phyloP scores from a whole-genome alignment of 2,329 filamentous ascomycete species.

The Leptographium radiaticola region DNA sequence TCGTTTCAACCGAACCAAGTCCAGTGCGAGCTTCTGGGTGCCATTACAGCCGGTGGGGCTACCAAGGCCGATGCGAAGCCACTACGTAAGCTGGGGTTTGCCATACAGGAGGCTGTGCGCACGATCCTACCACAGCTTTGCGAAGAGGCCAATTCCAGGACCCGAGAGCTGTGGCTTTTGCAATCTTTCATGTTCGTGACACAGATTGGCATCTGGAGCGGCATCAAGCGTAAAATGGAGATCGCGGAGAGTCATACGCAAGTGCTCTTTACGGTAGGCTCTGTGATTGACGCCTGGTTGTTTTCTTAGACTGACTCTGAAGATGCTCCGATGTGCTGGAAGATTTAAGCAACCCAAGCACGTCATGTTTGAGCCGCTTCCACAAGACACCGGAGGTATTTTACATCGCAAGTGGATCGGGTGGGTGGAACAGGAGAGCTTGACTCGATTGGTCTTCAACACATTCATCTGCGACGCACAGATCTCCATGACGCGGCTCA shows the following conservation, averaged over 20 bases:
- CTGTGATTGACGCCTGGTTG: background rate
- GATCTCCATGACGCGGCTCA: slow-evolving; percentile 52
- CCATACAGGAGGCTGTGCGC: slow-evolving; percentile 38
- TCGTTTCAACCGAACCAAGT: slow-evolving; percentile 42
- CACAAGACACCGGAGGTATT: background rate
- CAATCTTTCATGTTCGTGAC: slow-evolving; percentile 35
- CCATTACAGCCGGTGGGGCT: slow-evolving; percentile 48
- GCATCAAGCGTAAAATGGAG: slow-evolving; percentile 42
- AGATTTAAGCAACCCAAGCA: slow-evolving; percentile 1
- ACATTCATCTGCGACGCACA: slow-evolving; percentile 53
- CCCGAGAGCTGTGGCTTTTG: slow-evolving; percentile 30
- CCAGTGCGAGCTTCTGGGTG: slow-evolving; percentile 45
- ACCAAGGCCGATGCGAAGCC: slow-evolving; percentile 40
- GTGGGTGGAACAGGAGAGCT: slow-evolving; percentile 6
- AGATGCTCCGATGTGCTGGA: slow-evolving; percentile 8
- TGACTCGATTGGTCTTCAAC: slow-evolving; percentile 45
- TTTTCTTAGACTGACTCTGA: background rate
- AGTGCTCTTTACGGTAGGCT: slow-evolving; percentile 7
- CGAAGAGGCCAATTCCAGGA: slow-evolving; percentile 32
- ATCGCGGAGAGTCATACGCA: slow-evolving; percentile 34
- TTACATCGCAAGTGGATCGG: slow-evolving; percentile 7
- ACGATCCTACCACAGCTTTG: slow-evolving; percentile 23
- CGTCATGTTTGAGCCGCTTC: background rate
- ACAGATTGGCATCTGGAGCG: slow-evolving; percentile 40
- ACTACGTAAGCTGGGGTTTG: slow-evolving; percentile 44